phyloP scores from a whole-genome alignment of 2,329 filamentous ascomycete genomes.

The Juglanconis sp. region DNA sequence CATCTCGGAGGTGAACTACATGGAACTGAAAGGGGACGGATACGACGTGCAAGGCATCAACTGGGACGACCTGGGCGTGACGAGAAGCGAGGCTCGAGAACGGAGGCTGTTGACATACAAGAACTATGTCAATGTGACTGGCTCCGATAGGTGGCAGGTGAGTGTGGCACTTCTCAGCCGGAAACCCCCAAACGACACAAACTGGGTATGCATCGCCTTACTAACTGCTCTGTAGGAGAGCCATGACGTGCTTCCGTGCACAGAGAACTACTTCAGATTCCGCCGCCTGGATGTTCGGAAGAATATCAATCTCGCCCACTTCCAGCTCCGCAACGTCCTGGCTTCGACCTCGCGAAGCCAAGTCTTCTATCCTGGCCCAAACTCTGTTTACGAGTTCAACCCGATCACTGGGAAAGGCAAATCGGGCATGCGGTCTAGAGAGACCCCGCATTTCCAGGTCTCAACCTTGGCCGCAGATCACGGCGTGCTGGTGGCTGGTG shows the following conservation, averaged over 20 bases:
- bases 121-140: constrained; percentile 55
- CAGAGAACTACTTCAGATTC: constrained; percentile 56
- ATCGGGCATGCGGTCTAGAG: constrained; percentile 35
- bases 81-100: constrained; percentile 45
- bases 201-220: neutral
- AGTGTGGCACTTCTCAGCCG: constrained; percentile 30
- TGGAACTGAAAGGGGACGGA: constrained; percentile 51
- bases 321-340: constrained; percentile 62
- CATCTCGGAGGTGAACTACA: constrained; percentile 29
- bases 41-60: constrained; percentile 60
- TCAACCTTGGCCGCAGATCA: constrained; percentile 51
- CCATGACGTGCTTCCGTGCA: constrained; percentile 34
- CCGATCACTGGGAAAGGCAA: constrained; percentile 45
- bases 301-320: constrained; percentile 58
- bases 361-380: constrained; percentile 53
- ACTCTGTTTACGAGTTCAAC: constrained; percentile 51
- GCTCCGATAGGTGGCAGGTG: constrained; percentile 47
- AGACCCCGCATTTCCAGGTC: constrained; percentile 32
- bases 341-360: constrained; percentile 54
- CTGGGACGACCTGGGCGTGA: constrained; percentile 52
- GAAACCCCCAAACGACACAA: neutral
- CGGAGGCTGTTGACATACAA: constrained; percentile 47
- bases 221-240: constrained; percentile 21
- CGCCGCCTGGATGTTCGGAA: constrained; percentile 52
- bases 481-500: constrained; percentile 57